These are phyloP conservation scores for Porphyrellus sp. DNA, from an alignment of 1,284 basidiomycete species.

Conservation along the genomic window DNA sequence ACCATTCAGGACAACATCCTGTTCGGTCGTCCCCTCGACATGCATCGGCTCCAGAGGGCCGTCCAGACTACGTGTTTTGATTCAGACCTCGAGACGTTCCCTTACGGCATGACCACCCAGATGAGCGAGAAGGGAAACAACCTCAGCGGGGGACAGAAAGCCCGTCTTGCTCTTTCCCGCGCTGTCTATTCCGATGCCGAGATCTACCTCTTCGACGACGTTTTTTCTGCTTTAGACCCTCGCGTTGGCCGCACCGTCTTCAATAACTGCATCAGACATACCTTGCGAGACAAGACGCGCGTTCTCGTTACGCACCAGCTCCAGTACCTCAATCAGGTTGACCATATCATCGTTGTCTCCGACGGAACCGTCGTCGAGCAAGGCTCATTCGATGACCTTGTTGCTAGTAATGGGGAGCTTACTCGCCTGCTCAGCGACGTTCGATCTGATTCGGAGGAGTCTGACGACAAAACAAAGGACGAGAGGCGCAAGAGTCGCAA, in stretches of 20 bases:
- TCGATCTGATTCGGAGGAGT: conserved; percentile 33
- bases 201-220: conserved; percentile 52
- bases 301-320: conserved; percentile 64
- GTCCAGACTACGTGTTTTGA: conserved; percentile 30
- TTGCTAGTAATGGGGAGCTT: conserved; percentile 38
- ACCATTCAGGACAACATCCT: conserved; percentile 49
- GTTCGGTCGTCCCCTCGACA: conserved; percentile 52
- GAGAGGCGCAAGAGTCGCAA: conserved; percentile 27
- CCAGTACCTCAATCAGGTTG: conserved; percentile 50
- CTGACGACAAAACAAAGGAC: conserved; percentile 27
- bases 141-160: conserved; percentile 48
- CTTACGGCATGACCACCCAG: conserved; percentile 62
- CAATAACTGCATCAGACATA: conserved; percentile 56
- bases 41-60: conserved; percentile 27
- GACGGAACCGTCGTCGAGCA: conserved; percentile 42
- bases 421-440: conserved; percentile 37
- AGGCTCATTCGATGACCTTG: conserved; percentile 40
- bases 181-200: conserved; percentile 55
- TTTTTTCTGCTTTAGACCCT: conserved; percentile 48
- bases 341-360: conserved; percentile 54
- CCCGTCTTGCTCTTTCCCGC: conserved; percentile 56
- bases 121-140: conserved; percentile 55
- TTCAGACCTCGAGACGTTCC: conserved; percentile 51
- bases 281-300: conserved; percentile 47
- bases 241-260: conserved; percentile 62